These are phyloP conservation scores for Ustilago bromivora DNA, from an alignment of 1,284 basidiomycete species.

Conservation along the genomic window DNA sequence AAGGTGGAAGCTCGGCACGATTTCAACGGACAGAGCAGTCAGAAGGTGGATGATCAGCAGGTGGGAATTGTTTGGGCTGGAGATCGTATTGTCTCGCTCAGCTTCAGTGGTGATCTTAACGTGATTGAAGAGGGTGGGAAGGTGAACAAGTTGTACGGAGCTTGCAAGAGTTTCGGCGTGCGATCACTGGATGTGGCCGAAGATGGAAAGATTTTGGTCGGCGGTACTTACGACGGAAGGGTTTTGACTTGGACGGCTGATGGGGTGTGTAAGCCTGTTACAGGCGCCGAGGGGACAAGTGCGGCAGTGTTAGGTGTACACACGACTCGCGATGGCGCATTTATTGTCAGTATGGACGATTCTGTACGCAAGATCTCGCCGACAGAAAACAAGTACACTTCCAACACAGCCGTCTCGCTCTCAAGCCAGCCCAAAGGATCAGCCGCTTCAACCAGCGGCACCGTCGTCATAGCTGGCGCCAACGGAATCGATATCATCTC, in stretches of 20 bases:
- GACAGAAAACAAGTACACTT: constrained; percentile 21
- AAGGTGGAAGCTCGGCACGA: constrained; percentile 49
- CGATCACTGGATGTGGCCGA: constrained; percentile 38
- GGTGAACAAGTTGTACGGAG: constrained; percentile 44
- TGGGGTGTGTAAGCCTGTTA: constrained; percentile 70
- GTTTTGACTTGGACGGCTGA: constrained; percentile 75
- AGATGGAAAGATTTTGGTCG: constrained; percentile 36
- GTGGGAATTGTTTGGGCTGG: constrained; percentile 85
- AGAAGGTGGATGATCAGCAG: constrained; percentile 75
- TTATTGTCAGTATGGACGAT: constrained; percentile 57
- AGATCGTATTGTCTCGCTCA: constrained; percentile 81
- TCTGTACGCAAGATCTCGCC: constrained; percentile 40
- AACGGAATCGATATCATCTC: constrained; percentile 75
- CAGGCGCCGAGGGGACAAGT: constrained; percentile 78
- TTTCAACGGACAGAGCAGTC: constrained; percentile 47
- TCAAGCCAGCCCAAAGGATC: constrained; percentile 78
- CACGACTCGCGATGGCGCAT: constrained; percentile 27
- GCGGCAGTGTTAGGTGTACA: constrained; percentile 78
- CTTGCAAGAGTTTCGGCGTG: constrained; percentile 49
- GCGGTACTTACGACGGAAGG: constrained; percentile 81
- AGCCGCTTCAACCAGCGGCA: constrained; percentile 32
- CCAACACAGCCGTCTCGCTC: constrained; percentile 63
- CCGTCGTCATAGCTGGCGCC: constrained; percentile 79
- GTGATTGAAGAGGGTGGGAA: constrained; percentile 70
- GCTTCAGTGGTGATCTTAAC: constrained; percentile 85